phyloP scores from a whole-genome alignment of 2,329 filamentous ascomycete genomes.

The Parascedosporium putredinis region DNA sequence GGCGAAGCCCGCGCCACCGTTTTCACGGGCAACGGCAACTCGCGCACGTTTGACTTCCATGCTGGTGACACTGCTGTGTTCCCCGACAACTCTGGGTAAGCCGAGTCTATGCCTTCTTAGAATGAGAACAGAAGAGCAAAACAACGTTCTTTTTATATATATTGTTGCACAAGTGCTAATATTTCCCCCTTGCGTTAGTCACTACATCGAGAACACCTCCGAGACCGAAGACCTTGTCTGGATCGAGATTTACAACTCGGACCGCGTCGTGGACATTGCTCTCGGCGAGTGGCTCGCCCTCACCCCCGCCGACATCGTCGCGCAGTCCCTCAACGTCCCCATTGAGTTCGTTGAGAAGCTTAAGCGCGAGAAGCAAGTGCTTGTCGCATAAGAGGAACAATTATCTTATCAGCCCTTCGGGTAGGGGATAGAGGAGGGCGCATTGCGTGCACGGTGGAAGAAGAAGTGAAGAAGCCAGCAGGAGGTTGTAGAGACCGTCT shows the following conservation, averaged over 20 bases:
- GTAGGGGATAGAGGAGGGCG: no score
- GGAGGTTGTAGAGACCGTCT: no score
- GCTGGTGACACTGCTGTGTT: constrained; percentile 60
- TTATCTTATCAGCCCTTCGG: no score
- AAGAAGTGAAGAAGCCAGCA: no score
- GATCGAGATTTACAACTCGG: constrained; percentile 61
- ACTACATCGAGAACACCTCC: constrained; percentile 61
- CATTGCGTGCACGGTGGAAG: no score
- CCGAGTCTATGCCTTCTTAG: constrained; percentile 7
- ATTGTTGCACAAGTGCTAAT: no score
- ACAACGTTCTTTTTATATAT: no score
- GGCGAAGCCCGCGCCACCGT: constrained; percentile 52
- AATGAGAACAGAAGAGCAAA: no score
- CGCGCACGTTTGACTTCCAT: constrained; percentile 56
- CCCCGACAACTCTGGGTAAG: constrained; percentile 50
- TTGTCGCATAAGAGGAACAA: constrained; percentile 30
- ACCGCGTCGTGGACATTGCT: constrained; percentile 55
- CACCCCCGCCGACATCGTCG: constrained; percentile 52
- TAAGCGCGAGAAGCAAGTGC: constrained; percentile 54
- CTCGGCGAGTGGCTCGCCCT: constrained; percentile 60
- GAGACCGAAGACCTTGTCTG: constrained; percentile 53
- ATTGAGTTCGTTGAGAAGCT: constrained; percentile 43
- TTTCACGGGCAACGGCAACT: constrained; percentile 49
- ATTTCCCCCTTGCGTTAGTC: no score
- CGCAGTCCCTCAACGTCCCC: constrained; percentile 47